Evolutionary conservation across 2,329 filamentous ascomycete genomes (phyloP).

Genomic region (Xylogone sp.): DNA sequence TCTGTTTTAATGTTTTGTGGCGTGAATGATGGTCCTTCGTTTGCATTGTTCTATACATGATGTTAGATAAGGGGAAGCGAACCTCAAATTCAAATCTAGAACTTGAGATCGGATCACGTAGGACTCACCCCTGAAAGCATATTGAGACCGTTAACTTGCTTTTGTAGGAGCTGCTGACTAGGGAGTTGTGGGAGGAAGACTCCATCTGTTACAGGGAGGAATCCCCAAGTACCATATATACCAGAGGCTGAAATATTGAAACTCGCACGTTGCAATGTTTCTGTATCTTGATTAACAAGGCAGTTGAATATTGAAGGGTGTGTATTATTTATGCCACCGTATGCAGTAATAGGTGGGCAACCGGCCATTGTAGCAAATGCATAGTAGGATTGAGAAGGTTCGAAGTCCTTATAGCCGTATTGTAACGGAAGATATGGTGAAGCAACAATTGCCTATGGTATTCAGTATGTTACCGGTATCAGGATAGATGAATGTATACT

Average conservation of each 20-base stretch:
- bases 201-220: constrained; percentile 33
- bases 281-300: constrained; percentile 3
- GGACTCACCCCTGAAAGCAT: constrained; percentile 16
- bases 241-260: constrained; percentile 5
- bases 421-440: constrained; percentile 49
- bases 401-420: constrained; percentile 40
- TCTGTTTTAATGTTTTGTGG: constrained; percentile 38
- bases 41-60: constrained; percentile 38
- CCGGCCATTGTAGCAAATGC: constrained; percentile 36
- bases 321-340: not conserved
- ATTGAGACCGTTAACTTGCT: constrained; percentile 26
- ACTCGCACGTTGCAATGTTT: constrained; percentile 27
- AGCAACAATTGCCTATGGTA: constrained; percentile 20
- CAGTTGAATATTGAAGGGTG: constrained; percentile 4
- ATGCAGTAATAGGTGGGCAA: constrained; percentile 21
- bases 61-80: constrained; percentile 2
- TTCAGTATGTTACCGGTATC: not conserved
- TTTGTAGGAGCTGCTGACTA: constrained; percentile 23
- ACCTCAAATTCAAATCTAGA: too few relatives aligned
- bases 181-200: constrained; percentile 26
- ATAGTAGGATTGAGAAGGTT: constrained; percentile 39
- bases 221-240: constrained; percentile 25
- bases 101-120: too few relatives aligned
- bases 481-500: constrained; percentile 23
- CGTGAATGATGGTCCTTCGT: constrained; percentile 43